Base-by-base conservation (phyloP, 1,139 yeast species). In the Lodderomyces jiufengensis region DNA sequence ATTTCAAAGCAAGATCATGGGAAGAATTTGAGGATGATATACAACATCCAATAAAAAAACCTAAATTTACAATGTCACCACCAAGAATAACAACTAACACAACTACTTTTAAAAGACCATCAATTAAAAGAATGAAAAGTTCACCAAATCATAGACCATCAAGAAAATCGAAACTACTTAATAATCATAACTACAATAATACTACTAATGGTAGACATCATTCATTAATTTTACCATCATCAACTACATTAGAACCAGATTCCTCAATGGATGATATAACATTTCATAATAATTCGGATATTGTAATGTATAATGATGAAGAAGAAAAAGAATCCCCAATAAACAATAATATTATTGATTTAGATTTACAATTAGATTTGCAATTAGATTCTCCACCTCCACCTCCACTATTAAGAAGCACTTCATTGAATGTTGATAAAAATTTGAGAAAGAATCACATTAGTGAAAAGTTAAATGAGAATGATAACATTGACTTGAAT, bases 361-460 rank as follows among this genome's bases (percentile, higher is more conserved):
- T 61, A 14, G 67, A 57, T 34, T 38, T 65, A 5, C 47, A 49
- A 25, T 60, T 61, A 39, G 60, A 63, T 40, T 60, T 66, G 1
- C 40, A 46, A 8, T 43, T 61, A 5, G 59, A 55, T 27, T 58
- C 70, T 4, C 70, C 71, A 3, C 65, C 70, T 1, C 40, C 23
- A 4, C 31, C 31, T 4, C 31, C 20, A 15, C 6, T 13, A 12
- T 13, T 13, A 26, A 11, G 7, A 26, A 26, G 5, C 9, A 26
- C 15, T 11, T 11, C 16, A 11, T 9, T 11, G 31, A 12, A 9
- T 18, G 20, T 10, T 26, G 15, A 9, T 20, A 16, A 32, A 31
- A 14, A 18, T 6, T 15, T 12, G 13, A 24, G 12, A 24, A n/a
- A 29, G 20, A 12, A 24, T 25, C 13, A 37, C 18, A 20, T 16